Base-by-base conservation (phyloP, 2,329 filamentous ascomycete species). In the Biscogniauxia sp. region DNA sequence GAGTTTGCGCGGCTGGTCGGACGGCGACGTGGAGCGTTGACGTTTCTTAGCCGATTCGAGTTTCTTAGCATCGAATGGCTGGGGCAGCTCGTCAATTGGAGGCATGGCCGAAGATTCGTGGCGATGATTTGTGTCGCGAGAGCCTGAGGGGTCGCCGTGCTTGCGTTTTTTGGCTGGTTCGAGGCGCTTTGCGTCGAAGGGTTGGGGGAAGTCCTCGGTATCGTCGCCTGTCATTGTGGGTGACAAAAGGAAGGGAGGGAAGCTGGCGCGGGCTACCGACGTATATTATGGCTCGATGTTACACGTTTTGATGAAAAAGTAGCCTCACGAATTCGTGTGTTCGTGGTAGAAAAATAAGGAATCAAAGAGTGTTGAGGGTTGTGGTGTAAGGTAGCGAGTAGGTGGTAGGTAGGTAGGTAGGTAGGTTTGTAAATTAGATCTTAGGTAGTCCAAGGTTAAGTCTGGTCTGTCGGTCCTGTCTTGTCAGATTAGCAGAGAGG, bases 21-120 rank as follows among this genome's bases (percentile, higher is more conserved):
- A 71, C 8, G 78, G 78, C 1, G 84, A 85, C 41, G 79, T 76
- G 1, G 84, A 86, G 17, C 84, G 72, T 61, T 81, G 80, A 54
- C 84, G 82, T 69, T 85, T 83, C 73, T 86, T 86, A 25, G 84
- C 83, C 1, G 83, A 79, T 64, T 85, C 83, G 20, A 87, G 79
- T 51, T 79, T 79, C 65, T 81, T 82, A 20, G 84, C 84, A 65
- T 87, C 84, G 75, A 86, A 87, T 5, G 84, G 84, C 63, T 86
- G 84, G 8, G 84, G 84, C 5, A 85, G 79, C n/a, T 78, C 76
- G 59, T 79, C 77, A 53, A 75, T 70, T 23, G 68, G 59, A 54
- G 65, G 59, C 51, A 71, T 66, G 51, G 69, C 66, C 51, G 64
- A 49, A 50, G 7, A 5, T 49, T 53, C n/a, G 13, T 59, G 75